Conservation (phyloP, 2,329 filamentous ascomycete genomes). For the Trichoderma arundinaceum region DNA sequence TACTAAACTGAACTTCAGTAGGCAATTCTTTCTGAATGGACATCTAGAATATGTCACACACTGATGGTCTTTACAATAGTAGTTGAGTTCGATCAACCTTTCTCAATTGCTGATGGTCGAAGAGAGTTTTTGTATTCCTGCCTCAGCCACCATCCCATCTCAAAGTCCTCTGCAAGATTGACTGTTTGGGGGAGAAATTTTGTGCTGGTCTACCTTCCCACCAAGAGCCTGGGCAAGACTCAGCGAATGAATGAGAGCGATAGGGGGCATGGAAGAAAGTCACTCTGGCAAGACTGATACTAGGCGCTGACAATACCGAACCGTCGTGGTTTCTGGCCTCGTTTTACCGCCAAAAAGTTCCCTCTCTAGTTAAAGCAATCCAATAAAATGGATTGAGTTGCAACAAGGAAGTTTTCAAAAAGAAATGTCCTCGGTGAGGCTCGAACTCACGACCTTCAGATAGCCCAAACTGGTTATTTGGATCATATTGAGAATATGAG, state of each 20-base stretch:
- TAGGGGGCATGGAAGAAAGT: neutral
- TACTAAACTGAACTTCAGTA: conserved; percentile 14
- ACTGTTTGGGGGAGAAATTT: neutral
- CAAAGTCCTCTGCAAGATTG: neutral
- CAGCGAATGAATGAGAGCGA: neutral
- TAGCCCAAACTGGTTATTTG: conserved; percentile 40
- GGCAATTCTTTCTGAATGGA: neutral
- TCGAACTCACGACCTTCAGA: conserved; percentile 59
- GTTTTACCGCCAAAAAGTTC: neutral
- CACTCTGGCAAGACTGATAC: neutral
- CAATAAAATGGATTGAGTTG: neutral
- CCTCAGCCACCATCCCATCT: neutral
- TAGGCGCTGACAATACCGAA: neutral
- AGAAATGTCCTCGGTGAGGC: conserved; percentile 51
- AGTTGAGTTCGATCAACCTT: neutral
- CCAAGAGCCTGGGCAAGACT: neutral
- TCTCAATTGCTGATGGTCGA: neutral
- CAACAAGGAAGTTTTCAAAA: conserved; percentile 6
- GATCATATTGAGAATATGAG: conserved; percentile 36
- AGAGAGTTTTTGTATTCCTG: neutral
- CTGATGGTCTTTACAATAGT: neutral
- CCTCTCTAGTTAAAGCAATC: neutral
- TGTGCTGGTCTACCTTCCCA: neutral
- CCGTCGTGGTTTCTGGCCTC: neutral
- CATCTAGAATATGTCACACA: neutral